Base-by-base conservation (phyloP, 257 asterid genomes). In the Solanum corneliomulleri region DNA sequence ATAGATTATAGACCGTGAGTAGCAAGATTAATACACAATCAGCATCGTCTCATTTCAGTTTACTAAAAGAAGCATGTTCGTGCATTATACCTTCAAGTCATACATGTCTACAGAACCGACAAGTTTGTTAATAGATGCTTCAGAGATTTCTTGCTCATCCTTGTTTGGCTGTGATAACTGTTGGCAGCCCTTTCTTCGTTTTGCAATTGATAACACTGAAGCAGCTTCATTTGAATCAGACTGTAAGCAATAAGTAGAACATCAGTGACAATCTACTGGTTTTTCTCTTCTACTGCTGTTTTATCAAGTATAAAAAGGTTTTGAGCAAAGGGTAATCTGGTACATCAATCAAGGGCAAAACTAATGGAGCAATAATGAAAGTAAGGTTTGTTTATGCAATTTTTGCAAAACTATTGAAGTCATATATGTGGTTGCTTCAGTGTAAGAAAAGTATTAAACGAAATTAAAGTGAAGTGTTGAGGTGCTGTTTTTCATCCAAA, bases 61-160 rank as follows among this genome's bases (percentile, higher is more conserved):
- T 23, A 11, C 27, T 74, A 39, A 71, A 52, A 1, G 64, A 86
- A 80, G 49, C 84, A 84, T 49, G 45, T 39, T 0, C 0, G 35
- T 68, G 81, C 49, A 35, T 45, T 82, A 12, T 92, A 95, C 98
- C 97, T 95, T 88, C 85, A 95, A 92, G 88, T 93, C 93, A 88
- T 93, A 94, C 89, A 89, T 83, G 88, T 95, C 98, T 64, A 87
- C 95, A 69, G 98, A 95, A 91, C 98, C 98, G 37, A 95, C 96
- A 89, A 95, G 93, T 91, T 92, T 95, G 89, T 94, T 95, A 85
- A 95, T 87, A 77, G 98, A 87, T 64, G 97, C 88, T 87, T 95
- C 97, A 20, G 95, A 85, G 83, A 94, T 89, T 86, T 86, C 92
- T 87, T 92, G 95, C 76, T 92, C 98, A 37, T 94, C 93, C 68